Conservation (phyloP, 441 rosid species). For the Adansonia rubrostipa region DNA sequence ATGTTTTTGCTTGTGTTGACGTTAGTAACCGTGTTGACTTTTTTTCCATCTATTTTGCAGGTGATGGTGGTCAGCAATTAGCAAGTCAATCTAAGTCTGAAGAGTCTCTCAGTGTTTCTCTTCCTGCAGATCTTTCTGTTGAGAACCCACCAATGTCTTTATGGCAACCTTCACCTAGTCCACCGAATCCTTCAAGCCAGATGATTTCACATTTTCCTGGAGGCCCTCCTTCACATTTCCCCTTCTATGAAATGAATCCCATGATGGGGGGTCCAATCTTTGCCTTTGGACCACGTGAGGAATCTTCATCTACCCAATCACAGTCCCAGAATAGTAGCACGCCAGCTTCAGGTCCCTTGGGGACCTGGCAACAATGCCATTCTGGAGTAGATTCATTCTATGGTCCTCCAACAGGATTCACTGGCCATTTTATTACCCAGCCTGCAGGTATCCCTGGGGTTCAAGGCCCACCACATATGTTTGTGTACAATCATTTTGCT, state of each 20-base stretch:
- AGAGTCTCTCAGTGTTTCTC: slow-evolving; percentile 82
- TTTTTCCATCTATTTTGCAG: slow-evolving; percentile 42
- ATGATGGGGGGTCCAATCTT: slow-evolving; percentile 85
- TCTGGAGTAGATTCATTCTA: slow-evolving; percentile 90
- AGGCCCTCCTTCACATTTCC: slow-evolving; percentile 80
- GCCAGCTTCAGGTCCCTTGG: slow-evolving; percentile 66
- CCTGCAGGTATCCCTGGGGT: slow-evolving; percentile 87
- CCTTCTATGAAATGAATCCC: slow-evolving; percentile 91
- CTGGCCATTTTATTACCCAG: slow-evolving; percentile 84
- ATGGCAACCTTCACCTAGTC: slow-evolving; percentile 81
- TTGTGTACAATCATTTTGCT: slow-evolving; percentile 95
- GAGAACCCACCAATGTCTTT: slow-evolving; percentile 81
- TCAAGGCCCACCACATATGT: slow-evolving; percentile 96
- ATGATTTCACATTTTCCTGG: slow-evolving; percentile 86
- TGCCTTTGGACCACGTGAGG: slow-evolving; percentile 90
- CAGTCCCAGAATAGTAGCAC: slow-evolving; percentile 73
- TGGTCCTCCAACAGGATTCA: slow-evolving; percentile 84
- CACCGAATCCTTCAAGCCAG: slow-evolving; percentile 71
- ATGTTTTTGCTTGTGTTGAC: neutral
- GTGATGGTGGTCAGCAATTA: slow-evolving; percentile 53
- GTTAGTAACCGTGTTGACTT: neutral
- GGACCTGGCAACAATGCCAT: slow-evolving; percentile 81
- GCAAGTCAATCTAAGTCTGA: slow-evolving; percentile 73
- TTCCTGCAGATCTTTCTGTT: slow-evolving; percentile 96
- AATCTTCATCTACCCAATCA: slow-evolving; percentile 63